Evolutionary conservation across 208 protist species (phyloP), one percentile per base, ranked within the genome.

Genomic region (Crithidia thermophila): DNA sequence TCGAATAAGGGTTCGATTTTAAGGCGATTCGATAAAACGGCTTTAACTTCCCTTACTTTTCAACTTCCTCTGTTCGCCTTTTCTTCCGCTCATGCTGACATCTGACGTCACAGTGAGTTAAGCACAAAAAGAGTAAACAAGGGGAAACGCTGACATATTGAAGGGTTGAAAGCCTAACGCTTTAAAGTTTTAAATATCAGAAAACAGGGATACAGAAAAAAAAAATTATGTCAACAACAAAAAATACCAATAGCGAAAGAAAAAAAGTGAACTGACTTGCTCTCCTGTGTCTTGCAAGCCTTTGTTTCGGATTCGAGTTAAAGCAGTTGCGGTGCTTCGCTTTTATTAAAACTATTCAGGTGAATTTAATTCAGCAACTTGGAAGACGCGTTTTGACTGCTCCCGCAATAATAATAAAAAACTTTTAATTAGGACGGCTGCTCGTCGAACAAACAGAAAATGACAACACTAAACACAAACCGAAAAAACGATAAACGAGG

Each of bases 251-350:
- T 45, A 18, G 8, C 14, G 47, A 39, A 57, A 53, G 37, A 42
- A 42, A 67, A 46, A 67, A 27, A 51, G 20, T 33, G 46, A n/a
- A 18, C 14, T 45, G 10, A 45, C n/a, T n/a, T n/a, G n/a, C n/a
- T n/a, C n/a, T n/a, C n/a, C n/a, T n/a, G n/a, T n/a, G n/a, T n/a
- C n/a, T n/a, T n/a, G n/a, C n/a, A n/a, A n/a, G n/a, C n/a, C n/a
- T n/a, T n/a, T n/a, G n/a, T n/a, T n/a, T n/a, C n/a, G n/a, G n/a
- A n/a, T n/a, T n/a, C n/a, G n/a, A n/a, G n/a, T n/a, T n/a, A 45
- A 45, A 45, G 16, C 40, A n/a, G 10, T n/a, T 8, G 6, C 40
- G 40, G 20, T 18, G 4, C 5, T 6, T 45, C 16, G 14, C 4
- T 5, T 21, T 8, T 21, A 18, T 8, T 21, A 45, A 45, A 45